These are phyloP conservation scores for Yamadazyma songkhlaensis DNA, from an alignment of 1,139 yeast genomes.

Conservation along the genomic window DNA sequence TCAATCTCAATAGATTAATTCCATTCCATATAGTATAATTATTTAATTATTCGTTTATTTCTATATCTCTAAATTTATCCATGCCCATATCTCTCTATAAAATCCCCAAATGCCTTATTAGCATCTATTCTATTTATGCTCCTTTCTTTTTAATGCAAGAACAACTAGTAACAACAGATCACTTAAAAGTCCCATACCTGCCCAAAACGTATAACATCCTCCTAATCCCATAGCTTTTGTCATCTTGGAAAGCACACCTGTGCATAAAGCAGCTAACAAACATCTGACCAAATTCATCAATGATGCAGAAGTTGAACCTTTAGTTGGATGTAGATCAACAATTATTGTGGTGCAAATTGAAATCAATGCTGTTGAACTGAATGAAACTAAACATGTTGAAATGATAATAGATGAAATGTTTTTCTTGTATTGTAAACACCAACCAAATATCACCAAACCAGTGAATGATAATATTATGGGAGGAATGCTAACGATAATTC, in stretches of 20 bases:
- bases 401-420: slow-evolving; percentile 30
- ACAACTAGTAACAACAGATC: slow-evolving; percentile 17
- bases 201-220: slow-evolving; percentile 36
- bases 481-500: slow-evolving; percentile 25
- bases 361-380: slow-evolving; percentile 25
- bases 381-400: slow-evolving; percentile 28
- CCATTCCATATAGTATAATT: too few species aligned
- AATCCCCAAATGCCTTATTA: too few species aligned
- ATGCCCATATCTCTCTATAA: too few species aligned
- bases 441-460: slow-evolving; percentile 38
- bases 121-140: slow-evolving; percentile 1
- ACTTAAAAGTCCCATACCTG: slow-evolving; percentile 23
- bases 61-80: too few species aligned
- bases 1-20: slow-evolving; percentile 64
- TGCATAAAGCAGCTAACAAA: slow-evolving; percentile 31
- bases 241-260: slow-evolving; percentile 34
- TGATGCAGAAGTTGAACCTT: slow-evolving; percentile 36
- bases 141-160: slow-evolving; percentile 5
- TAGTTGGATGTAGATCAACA: slow-evolving; percentile 34
- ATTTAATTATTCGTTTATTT: too few species aligned
- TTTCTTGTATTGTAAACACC: slow-evolving; percentile 32
- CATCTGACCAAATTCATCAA: slow-evolving; percentile 38
- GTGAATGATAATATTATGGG: slow-evolving; percentile 22
- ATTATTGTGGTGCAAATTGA: slow-evolving; percentile 32
- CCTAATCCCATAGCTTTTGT: slow-evolving; percentile 27